phyloP scores from a whole-genome alignment of 2,329 filamentous ascomycete species.

The Apiospora rasikravindrae region DNA sequence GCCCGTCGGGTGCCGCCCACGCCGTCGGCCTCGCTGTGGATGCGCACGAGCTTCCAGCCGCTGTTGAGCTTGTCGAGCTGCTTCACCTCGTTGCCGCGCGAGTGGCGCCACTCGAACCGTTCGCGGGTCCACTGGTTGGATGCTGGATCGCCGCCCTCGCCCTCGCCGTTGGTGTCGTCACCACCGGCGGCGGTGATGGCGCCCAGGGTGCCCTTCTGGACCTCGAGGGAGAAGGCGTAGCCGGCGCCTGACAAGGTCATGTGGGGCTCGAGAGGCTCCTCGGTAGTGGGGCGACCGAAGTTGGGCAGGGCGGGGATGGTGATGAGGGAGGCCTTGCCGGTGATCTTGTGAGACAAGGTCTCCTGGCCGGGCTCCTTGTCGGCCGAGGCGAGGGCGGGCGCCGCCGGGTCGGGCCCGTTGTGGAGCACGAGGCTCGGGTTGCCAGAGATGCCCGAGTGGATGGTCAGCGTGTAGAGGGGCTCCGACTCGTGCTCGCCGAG shows the following conservation, averaged over 20 bases:
- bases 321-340: constrained; percentile 27
- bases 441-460: constrained; percentile 33
- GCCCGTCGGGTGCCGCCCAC: constrained; percentile 25
- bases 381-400: constrained; percentile 38
- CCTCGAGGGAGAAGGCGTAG: constrained; percentile 43
- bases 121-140: constrained; percentile 33
- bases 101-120: constrained; percentile 50
- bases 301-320: constrained; percentile 37
- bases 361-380: constrained; percentile 24
- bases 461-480: constrained; percentile 40
- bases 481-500: constrained; percentile 40
- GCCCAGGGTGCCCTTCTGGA: constrained; percentile 30
- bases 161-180: not conserved
- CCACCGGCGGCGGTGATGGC: constrained; percentile 7
- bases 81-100: constrained; percentile 41
- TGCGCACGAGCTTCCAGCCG: constrained; percentile 50
- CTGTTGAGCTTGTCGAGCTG: constrained; percentile 36
- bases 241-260: constrained; percentile 22
- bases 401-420: constrained; percentile 37
- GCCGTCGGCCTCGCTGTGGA: constrained; percentile 29
- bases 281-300: constrained; percentile 20
- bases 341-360: constrained; percentile 4
- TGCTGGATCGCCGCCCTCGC: not conserved
- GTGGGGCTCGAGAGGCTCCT: constrained; percentile 20
- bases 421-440: constrained; percentile 41